Base-by-base conservation (phyloP, 306 rosid species). In the Neltuma alba region DNA sequence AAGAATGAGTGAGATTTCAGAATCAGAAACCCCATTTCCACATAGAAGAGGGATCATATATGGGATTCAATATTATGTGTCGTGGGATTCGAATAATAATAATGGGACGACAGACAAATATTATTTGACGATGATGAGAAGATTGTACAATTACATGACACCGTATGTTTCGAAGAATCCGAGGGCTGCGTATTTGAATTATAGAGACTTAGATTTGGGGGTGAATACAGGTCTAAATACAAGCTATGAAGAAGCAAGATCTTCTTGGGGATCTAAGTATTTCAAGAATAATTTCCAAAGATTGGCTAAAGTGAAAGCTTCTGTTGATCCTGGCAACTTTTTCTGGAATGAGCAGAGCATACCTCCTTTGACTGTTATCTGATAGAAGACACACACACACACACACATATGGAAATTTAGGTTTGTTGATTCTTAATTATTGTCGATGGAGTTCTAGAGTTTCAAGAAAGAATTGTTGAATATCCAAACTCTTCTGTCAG, bases 281-380 rank as follows among this genome's bases (percentile, higher is more conserved):
- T 88, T 88, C 36, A 85, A 82, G 76, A 27, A 50, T 4, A 82
- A 90, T 64, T 86, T 90, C 78, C 78, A 77, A 78, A 85, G 77
- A 70, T 13, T 85, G 68, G 85, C 82, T 3, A 20, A 28, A 1
- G 86, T 86, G 21, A 90, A 86, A 66, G 82, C 28, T 75, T 31
- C 2, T 44, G 82, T 85, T 80, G 88, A 90, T 83, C 81, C 79
- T 8, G n/a, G 20, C 4, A 88, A 88, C 62, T 87, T 90, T 74
- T 86, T 87, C 63, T 75, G 75, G 73, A 16, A 83, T 10, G 74
- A 88, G 67, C 91, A 90, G 68, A 87, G 89, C 50, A 83, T 88
- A 38, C 90, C 83, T 21, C 71, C 75, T 37, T 6, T 5, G 7
- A 7, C 9, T 37, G 7, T 37, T 37, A 37, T 6, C 9, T 1